Conservation (phyloP, 2,329 filamentous ascomycete genomes). For the Fusarium mangiferae region DNA sequence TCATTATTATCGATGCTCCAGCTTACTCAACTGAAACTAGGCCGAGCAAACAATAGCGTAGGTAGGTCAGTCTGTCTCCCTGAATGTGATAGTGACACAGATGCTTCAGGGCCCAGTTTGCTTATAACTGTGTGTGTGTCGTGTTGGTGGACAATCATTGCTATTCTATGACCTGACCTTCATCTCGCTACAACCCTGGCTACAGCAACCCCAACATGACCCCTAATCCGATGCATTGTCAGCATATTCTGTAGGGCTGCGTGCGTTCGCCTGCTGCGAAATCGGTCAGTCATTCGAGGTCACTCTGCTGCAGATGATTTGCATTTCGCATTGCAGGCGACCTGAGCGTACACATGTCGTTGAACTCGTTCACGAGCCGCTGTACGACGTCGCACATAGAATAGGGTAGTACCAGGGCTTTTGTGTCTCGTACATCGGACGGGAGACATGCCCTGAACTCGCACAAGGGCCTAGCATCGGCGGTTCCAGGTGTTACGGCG, state of each 20-base stretch:
- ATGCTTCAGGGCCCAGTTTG: conserved; percentile 7
- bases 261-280: conserved; percentile 5
- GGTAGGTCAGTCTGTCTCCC: conserved; percentile 1
- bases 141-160: conserved; percentile 18
- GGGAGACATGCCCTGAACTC: conserved; percentile 13
- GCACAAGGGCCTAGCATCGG: conserved; percentile 19
- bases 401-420: conserved; percentile 21
- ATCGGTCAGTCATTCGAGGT: not conserved
- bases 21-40: conserved; percentile 14
- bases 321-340: not conserved
- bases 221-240: conserved; percentile 13
- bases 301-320: not conserved
- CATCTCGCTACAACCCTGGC: conserved; percentile 41
- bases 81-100: conserved; percentile 17
- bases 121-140: not conserved
- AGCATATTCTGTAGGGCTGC: conserved; percentile 37
- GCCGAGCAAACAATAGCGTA: not conserved
- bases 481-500: conserved; percentile 30
- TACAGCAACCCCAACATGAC: conserved; percentile 10
- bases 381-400: conserved; percentile 29
- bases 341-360: conserved; percentile 1
- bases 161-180: conserved; percentile 18
- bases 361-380: conserved; percentile 33
- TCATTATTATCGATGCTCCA: not conserved
- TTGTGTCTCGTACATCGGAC: conserved; percentile 15